Conservation (phyloP, 805 yeast species). For the Teunomyces atbi region DNA sequence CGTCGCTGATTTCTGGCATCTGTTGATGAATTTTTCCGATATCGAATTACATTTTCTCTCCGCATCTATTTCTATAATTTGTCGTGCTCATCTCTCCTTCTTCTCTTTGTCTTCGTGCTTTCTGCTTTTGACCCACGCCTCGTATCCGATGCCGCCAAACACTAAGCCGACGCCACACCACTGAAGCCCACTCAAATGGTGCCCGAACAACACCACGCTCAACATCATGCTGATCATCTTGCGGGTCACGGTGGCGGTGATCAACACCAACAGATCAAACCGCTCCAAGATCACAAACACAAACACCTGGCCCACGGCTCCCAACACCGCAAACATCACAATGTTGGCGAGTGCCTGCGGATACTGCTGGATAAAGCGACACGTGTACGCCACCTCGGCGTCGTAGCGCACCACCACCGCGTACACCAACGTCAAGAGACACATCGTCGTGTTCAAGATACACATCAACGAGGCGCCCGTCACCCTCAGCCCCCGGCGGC, state of each 20-base stretch:
- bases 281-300: constrained; percentile 79
- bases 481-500: constrained; percentile 37
- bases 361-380: constrained; percentile 46
- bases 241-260: constrained; percentile 93
- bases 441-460: constrained; percentile 49
- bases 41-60: too few species aligned
- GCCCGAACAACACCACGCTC: constrained; percentile 87
- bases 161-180: constrained; percentile 80
- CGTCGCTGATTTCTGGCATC: constrained; percentile 49
- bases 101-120: constrained; percentile 5
- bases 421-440: constrained; percentile 49
- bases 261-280: constrained; percentile 80
- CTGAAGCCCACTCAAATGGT: constrained; percentile 58
- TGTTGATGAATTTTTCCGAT: too few species aligned
- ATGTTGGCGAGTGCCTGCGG: constrained; percentile 61
- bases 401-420: constrained; percentile 40
- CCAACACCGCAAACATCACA: constrained; percentile 66
- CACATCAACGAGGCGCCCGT: constrained; percentile 91
- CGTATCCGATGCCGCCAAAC: constrained; percentile 81
- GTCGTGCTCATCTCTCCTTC: background rate
- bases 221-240: constrained; percentile 94
- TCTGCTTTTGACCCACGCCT: constrained; percentile 47
- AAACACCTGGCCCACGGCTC: constrained; percentile 93
- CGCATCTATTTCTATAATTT: background rate
- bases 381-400: constrained; percentile 49